Conservation (phyloP, 1,284 basidiomycete species). For the Anthracocystis panici-leucophaei region DNA sequence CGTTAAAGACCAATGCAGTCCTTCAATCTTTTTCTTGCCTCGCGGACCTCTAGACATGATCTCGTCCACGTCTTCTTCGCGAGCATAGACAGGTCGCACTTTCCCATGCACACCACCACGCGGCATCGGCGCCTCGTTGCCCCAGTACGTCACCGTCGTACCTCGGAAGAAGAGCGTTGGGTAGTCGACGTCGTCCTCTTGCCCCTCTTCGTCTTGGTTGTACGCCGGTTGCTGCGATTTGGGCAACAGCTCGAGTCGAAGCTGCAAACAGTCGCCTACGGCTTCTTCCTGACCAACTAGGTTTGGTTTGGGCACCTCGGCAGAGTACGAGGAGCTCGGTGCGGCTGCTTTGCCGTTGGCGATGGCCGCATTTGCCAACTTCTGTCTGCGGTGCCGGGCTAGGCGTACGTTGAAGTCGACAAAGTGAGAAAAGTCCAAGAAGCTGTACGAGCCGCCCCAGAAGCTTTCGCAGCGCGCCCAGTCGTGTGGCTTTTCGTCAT, state of each 20-base stretch:
- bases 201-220: conserved; percentile 27
- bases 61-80: conserved; percentile 34
- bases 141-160: conserved; percentile 50
- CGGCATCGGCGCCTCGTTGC: conserved; percentile 44
- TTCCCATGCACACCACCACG: conserved; percentile 44
- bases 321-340: not conserved
- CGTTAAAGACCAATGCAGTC: conserved; percentile 50
- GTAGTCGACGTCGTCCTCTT: conserved; percentile 35
- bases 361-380: conserved; percentile 1
- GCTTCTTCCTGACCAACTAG: conserved; percentile 48
- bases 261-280: conserved; percentile 54
- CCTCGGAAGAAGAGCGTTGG: conserved; percentile 55
- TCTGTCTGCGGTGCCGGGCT: conserved; percentile 27
- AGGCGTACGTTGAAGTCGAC: conserved; percentile 44
- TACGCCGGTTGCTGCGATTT: conserved; percentile 37
- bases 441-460: conserved; percentile 51
- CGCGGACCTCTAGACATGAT: conserved; percentile 22
- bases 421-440: conserved; percentile 53
- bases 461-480: conserved; percentile 58
- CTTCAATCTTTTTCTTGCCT: conserved; percentile 38
- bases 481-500: conserved; percentile 53
- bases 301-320: conserved; percentile 21
- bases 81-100: conserved; percentile 46
- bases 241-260: conserved; percentile 51
- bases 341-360: conserved; percentile 7